Conservation (phyloP, 371 early-diverging fungal genomes). For the Smittium mucronatum region DNA sequence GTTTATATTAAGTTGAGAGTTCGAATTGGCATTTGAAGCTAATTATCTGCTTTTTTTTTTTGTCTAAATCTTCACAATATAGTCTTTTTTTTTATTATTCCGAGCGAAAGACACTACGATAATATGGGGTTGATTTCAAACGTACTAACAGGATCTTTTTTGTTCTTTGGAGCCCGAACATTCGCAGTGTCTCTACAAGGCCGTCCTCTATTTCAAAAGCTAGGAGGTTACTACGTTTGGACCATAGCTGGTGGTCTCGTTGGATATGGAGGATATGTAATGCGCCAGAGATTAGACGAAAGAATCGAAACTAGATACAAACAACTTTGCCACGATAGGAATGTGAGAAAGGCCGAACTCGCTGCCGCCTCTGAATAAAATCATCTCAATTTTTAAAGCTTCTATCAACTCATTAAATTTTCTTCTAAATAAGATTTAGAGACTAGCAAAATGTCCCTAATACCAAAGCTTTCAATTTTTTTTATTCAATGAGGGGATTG, state of each 20-base stretch:
- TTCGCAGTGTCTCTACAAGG: conserved; percentile 28
- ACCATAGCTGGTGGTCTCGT: conserved; percentile 17
- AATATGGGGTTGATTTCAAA: conserved; percentile 7
- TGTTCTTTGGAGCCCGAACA: conserved; percentile 1
- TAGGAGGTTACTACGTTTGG: conserved; percentile 24
- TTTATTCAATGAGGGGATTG: too few species aligned
- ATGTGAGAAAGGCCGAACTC: conserved; percentile 20
- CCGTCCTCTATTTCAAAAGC: conserved; percentile 23
- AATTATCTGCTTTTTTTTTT: too few species aligned
- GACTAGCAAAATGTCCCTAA: too few species aligned
- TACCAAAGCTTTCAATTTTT: too few species aligned
- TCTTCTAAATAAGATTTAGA: too few species aligned
- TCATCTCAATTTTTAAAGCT: too few species aligned
- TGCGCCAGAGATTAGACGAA: conserved; percentile 17
- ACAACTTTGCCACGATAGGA: conserved; percentile 23
- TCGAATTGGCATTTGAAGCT: too few species aligned
- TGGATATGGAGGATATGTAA: conserved; percentile 21
- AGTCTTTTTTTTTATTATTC: too few species aligned
- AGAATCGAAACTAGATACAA: conserved; percentile 23
- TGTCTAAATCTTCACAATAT: too few species aligned
- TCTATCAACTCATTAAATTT: too few species aligned
- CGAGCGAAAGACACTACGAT: too few species aligned
- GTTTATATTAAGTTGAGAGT: conserved; percentile 12
- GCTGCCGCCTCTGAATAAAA: too few species aligned
- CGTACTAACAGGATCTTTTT: conserved; percentile 1